Evolutionary conservation across 169 alveolate species (phyloP).

Genomic region (Plasmodium chabaudi): DNA sequence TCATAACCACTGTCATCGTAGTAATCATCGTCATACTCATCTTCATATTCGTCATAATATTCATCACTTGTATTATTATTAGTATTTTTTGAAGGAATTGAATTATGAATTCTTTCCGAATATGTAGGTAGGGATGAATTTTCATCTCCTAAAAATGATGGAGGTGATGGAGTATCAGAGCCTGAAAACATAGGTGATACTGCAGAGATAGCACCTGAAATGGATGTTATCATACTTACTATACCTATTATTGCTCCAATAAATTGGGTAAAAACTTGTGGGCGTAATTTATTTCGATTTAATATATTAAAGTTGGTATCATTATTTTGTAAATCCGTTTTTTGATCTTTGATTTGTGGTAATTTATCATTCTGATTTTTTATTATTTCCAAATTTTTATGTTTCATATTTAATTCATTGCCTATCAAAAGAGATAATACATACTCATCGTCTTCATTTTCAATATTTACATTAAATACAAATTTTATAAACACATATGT

Average conservation of each 20-base stretch:
- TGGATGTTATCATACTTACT: constrained; percentile 23
- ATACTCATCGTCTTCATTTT: constrained; percentile 38
- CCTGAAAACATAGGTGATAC: constrained; percentile 35
- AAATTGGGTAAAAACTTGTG: constrained; percentile 57
- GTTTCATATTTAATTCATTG: constrained; percentile 57
- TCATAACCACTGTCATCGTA: neutral
- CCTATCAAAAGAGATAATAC: constrained; percentile 54
- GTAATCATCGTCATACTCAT: constrained; percentile 9
- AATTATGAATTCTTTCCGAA: constrained; percentile 4
- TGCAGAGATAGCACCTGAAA: constrained; percentile 70
- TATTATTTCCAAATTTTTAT: constrained; percentile 43
- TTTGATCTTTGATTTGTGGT: neutral
- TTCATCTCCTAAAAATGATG: constrained; percentile 51
- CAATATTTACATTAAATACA: constrained; percentile 48
- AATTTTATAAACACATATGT: constrained; percentile 45
- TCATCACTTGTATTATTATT: neutral
- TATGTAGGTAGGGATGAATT: constrained; percentile 18
- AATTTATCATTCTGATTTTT: neutral
- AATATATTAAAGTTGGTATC: neutral
- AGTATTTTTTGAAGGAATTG: neutral
- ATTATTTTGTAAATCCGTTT: neutral
- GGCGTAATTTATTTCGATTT: constrained; percentile 16
- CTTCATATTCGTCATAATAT: constrained; percentile 10
- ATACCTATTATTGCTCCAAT: constrained; percentile 29
- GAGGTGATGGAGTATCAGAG: constrained; percentile 45